phyloP scores from a whole-genome alignment of 208 protist species.

The Lotmaria passim region DNA sequence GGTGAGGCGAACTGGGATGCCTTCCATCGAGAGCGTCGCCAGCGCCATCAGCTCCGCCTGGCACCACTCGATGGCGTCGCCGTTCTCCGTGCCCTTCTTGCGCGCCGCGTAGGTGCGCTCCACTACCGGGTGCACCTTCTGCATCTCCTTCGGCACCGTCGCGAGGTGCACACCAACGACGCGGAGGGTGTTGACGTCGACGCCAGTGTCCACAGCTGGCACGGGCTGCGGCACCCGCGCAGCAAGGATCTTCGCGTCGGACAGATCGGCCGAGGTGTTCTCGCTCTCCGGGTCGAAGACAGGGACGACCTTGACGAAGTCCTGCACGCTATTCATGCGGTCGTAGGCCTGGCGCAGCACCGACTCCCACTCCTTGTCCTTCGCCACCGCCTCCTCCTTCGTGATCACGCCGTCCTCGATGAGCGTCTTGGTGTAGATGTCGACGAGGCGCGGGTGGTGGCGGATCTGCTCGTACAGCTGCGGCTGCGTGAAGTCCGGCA shows the following conservation, averaged over 20 bases:
- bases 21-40: constrained; percentile 93
- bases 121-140: constrained; percentile 91
- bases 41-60: constrained; percentile 96
- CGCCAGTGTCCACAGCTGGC: constrained; percentile 69
- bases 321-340: constrained; percentile 74
- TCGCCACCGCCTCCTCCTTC: constrained; percentile 55
- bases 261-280: constrained; percentile 65
- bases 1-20: constrained; percentile 92
- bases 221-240: constrained; percentile 37
- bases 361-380: constrained; percentile 75
- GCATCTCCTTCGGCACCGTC: constrained; percentile 82
- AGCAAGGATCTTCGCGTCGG: constrained; percentile 43
- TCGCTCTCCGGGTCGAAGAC: constrained; percentile 79
- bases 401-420: constrained; percentile 83
- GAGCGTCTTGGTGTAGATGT: constrained; percentile 91
- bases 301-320: constrained; percentile 83
- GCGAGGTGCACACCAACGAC: constrained; percentile 82
- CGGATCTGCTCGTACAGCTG: constrained; percentile 94
- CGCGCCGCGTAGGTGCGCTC: constrained; percentile 89
- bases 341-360: constrained; percentile 85
- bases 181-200: constrained; percentile 65
- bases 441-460: constrained; percentile 85
- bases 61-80: constrained; percentile 94
- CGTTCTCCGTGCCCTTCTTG: constrained; percentile 86
- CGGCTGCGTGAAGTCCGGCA: constrained; percentile 98